phyloP scores from a whole-genome alignment of 768 basidiomycete species.

The Strobilomyces dryophilus region DNA sequence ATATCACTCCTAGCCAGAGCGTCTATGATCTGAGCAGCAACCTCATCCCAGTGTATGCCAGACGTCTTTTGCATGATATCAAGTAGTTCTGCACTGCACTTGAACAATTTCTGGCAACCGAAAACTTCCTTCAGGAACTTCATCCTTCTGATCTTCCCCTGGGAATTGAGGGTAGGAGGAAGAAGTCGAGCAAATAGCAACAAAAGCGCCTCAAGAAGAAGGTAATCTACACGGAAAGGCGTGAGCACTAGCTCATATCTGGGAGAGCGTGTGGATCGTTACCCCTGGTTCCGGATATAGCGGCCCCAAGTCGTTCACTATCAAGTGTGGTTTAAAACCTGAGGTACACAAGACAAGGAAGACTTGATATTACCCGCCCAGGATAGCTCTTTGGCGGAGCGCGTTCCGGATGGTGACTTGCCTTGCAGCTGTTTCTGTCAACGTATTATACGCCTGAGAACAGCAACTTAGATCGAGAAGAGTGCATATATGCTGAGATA shows the following conservation, averaged over 20 bases:
- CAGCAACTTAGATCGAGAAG: conserved; percentile 12
- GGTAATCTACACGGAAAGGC: conserved; percentile 39
- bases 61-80: conserved; percentile 39
- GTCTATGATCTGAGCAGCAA: conserved; percentile 44
- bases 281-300: conserved; percentile 49
- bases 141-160: conserved; percentile 35
- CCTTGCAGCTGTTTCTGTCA: conserved; percentile 44
- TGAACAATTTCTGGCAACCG: conserved; percentile 34
- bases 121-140: conserved; percentile 53
- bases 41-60: conserved; percentile 50
- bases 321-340: background rate
- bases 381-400: conserved; percentile 38
- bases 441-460: conserved; percentile 47
- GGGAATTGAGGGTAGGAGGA: conserved; percentile 38
- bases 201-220: conserved; percentile 54
- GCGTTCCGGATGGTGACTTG: conserved; percentile 41
- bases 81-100: conserved; percentile 36
- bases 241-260: background rate
- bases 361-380: conserved; percentile 45
- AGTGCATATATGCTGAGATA: conserved; percentile 29
- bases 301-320: conserved; percentile 46
- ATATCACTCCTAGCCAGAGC: conserved; percentile 43
- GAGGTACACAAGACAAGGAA: background rate
- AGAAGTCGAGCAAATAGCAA: conserved; percentile 54
- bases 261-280: background rate